Conservation (phyloP, 441 rosid genomes). For the Populus hybrid region DNA sequence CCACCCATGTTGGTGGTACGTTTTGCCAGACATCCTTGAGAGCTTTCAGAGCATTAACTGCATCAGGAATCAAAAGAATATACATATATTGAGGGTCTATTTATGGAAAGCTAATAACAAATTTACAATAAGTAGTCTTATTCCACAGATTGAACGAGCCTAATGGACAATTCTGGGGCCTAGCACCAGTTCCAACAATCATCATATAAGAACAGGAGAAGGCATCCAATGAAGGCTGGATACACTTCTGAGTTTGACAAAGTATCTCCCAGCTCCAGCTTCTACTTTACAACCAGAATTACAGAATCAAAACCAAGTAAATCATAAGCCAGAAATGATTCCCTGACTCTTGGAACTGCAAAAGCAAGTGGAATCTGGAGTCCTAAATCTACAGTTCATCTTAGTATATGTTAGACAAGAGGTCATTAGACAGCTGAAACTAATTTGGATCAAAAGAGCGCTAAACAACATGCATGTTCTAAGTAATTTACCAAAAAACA, state of each 20-base stretch:
- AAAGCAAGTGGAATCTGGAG: not conserved
- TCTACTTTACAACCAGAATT: no score
- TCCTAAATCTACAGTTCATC: not conserved
- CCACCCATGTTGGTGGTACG: constrained; percentile 59
- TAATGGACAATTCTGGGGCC: not conserved
- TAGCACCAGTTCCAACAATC: not conserved
- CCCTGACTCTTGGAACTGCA: not conserved
- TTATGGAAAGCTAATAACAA: not conserved
- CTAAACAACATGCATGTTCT: not conserved
- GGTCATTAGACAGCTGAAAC: not conserved
- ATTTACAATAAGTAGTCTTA: not conserved
- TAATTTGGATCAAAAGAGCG: not conserved
- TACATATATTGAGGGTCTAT: not conserved
- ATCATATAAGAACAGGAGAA: not conserved
- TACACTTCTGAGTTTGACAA: no score
- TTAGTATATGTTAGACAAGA: not conserved
- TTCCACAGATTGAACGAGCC: not conserved
- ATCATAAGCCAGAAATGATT: not conserved
- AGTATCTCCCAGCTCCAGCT: no score
- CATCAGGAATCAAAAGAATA: constrained; percentile 1
- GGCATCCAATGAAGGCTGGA: no score
- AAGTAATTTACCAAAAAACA: not conserved
- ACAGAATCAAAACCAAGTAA: not conserved
- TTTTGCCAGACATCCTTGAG: constrained; percentile 46
- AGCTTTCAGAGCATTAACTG: constrained; percentile 44